These are phyloP conservation scores for Agapanthus africanus DNA, from an alignment of 106 monocot species.

Conservation along the genomic window DNA sequence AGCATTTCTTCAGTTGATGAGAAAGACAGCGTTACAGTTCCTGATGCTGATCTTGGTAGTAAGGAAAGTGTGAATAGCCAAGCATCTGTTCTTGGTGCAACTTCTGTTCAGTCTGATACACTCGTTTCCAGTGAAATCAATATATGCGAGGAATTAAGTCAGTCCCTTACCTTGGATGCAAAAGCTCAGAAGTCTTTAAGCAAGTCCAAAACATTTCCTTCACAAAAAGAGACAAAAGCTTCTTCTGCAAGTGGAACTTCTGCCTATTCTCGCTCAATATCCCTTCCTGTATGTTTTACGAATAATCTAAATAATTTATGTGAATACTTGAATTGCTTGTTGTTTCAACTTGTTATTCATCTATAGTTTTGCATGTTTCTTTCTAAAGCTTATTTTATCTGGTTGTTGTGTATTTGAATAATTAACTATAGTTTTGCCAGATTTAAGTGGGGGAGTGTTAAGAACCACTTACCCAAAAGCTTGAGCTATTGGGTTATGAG, in stretches of 20 bases:
- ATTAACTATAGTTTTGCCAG: too few relatives aligned
- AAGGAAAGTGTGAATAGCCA: neutral
- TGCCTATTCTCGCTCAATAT: constrained; percentile 22
- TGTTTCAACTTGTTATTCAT: neutral
- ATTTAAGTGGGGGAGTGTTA: too few relatives aligned
- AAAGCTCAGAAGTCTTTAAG: constrained; percentile 11
- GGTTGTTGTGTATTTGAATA: too few relatives aligned
- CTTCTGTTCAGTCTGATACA: constrained; percentile 2
- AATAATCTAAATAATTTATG: neutral
- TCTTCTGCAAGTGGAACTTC: constrained; percentile 7
- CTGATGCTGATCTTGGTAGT: neutral
- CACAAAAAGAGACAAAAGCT: neutral
- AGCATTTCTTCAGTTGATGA: neutral
- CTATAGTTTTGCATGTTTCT: too few relatives aligned
- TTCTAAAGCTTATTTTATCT: too few relatives aligned
- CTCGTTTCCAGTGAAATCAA: neutral
- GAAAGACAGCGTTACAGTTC: neutral
- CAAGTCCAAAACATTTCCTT: constrained; percentile 33
- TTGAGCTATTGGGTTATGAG: too few relatives aligned
- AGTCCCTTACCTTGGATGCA: constrained; percentile 13
- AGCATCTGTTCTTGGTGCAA: neutral
- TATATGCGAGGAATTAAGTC: constrained; percentile 2
- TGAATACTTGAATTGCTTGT: neutral
- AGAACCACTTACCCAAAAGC: too few relatives aligned
- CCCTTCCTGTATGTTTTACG: constrained; percentile 35